Conservation (phyloP, 495 filamentous ascomycete species). For the Gamarada debralockiae region DNA sequence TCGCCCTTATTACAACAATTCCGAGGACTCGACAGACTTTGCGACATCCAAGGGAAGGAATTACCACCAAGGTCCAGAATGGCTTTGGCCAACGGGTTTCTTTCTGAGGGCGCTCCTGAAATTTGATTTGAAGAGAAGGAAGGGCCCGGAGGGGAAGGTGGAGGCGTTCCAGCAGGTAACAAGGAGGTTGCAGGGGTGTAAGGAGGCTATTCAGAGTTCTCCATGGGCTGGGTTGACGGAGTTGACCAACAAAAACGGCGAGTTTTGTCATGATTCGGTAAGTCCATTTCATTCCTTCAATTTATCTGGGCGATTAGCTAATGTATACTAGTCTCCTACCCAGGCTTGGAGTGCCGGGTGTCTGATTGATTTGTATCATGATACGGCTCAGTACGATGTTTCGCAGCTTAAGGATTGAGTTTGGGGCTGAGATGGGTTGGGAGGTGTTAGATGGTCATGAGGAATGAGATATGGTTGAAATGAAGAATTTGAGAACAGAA, state of each 20-base stretch:
- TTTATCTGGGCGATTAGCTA: background rate
- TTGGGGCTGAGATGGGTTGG: no score
- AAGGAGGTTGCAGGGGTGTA: conserved; percentile 73
- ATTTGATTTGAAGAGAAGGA: conserved; percentile 77
- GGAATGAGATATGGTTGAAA: background rate
- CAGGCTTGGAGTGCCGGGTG: conserved; percentile 95
- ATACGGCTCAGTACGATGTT: conserved; percentile 51
- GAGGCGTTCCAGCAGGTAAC: conserved; percentile 96
- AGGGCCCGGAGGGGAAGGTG: conserved; percentile 55
- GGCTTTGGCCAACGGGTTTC: conserved; percentile 98
- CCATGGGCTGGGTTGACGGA: conserved; percentile 93
- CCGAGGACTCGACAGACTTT: conserved; percentile 86
- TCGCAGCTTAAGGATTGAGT: conserved; percentile 5
- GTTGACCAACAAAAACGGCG: conserved; percentile 85
- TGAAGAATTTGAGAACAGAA: no score
- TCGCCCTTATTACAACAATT: conserved; percentile 89
- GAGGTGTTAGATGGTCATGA: no score
- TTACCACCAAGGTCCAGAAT: conserved; percentile 98
- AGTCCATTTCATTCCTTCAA: conserved; percentile 37
- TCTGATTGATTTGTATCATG: conserved; percentile 90
- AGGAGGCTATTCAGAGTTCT: conserved; percentile 68
- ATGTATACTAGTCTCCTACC: conserved; percentile 64
- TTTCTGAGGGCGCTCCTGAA: conserved; percentile 86
- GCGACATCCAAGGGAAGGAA: conserved; percentile 88
- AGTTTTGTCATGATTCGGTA: conserved; percentile 82